A percentile compares a stretch with the other conserved stretches of the same genome.
phyloP scores from a whole-genome alignment of 2,329 filamentous ascomycete genomes.

The Gremmenia infestans region DNA sequence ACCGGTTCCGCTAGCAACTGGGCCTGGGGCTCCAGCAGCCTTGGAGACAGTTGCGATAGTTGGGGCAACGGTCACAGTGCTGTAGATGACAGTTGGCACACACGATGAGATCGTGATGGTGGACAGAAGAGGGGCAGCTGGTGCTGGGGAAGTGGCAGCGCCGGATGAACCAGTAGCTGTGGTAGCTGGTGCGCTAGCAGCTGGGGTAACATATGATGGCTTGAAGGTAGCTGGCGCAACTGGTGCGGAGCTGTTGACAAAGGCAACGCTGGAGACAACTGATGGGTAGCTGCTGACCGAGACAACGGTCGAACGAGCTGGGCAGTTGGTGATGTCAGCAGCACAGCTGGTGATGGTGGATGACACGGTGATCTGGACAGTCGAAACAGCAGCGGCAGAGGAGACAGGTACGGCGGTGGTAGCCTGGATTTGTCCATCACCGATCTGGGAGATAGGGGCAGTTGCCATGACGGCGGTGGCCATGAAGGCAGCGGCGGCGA shows the following conservation, averaged over 20 bases:
- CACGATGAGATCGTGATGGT: constrained; percentile 24
- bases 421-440: not conserved
- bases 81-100: constrained; percentile 22
- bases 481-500: constrained; percentile 30
- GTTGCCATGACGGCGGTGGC: constrained; percentile 20
- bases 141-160: constrained; percentile 15
- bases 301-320: constrained; percentile 22
- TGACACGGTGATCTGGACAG: constrained; percentile 43
- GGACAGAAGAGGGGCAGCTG: constrained; percentile 9
- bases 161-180: constrained; percentile 5
- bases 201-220: constrained; percentile 5
- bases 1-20: constrained; percentile 11
- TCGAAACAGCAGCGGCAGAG: constrained; percentile 23
- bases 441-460: not conserved
- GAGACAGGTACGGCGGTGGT: constrained; percentile 26
- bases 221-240: constrained; percentile 6
- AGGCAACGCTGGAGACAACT: constrained; percentile 5
- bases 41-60: constrained; percentile 12
- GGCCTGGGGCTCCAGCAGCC: not conserved
- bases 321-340: constrained; percentile 43
- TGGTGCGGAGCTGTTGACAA: constrained; percentile 16
- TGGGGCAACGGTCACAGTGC: constrained; percentile 24
- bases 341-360: constrained; percentile 49
- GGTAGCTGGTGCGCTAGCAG: not conserved
- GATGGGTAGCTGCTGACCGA: constrained; percentile 21